These are phyloP conservation scores for Sporothrix mexicana DNA, from an alignment of 2,329 filamentous ascomycete genomes.

Conservation along the genomic window DNA sequence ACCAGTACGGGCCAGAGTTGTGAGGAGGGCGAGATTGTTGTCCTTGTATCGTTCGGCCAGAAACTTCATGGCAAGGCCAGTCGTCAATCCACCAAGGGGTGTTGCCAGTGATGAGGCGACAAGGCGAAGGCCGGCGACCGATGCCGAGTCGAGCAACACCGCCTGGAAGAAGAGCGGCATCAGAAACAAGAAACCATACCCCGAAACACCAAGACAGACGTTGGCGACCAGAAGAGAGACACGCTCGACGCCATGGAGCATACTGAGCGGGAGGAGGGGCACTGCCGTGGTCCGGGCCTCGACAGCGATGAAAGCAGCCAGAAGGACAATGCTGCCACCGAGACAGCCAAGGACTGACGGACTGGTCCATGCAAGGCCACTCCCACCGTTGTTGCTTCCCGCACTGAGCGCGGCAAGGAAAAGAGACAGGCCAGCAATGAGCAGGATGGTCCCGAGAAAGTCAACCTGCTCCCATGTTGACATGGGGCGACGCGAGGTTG, in stretches of 20 bases:
- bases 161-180: constrained; percentile 74
- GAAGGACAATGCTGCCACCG: constrained; percentile 50
- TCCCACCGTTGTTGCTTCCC: constrained; percentile 54
- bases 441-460: constrained; percentile 60
- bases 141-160: constrained; percentile 67
- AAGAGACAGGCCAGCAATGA: constrained; percentile 63
- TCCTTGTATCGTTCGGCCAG: constrained; percentile 41
- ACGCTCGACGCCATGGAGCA: constrained; percentile 62
- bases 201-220: constrained; percentile 64
- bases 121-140: constrained; percentile 67
- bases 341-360: constrained; percentile 55
- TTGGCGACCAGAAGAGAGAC: constrained; percentile 64
- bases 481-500: constrained; percentile 36
- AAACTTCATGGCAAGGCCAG: constrained; percentile 64
- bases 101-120: constrained; percentile 67
- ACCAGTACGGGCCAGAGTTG: constrained; percentile 58
- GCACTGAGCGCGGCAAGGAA: constrained; percentile 63
- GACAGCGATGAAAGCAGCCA: constrained; percentile 53
- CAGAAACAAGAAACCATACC: constrained; percentile 71
- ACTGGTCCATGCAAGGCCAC: constrained; percentile 55
- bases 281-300: constrained; percentile 58
- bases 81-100: constrained; percentile 61
- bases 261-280: constrained; percentile 60
- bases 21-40: constrained; percentile 50
- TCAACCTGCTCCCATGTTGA: constrained; percentile 63